Evolutionary conservation across 2,329 filamentous ascomycete species (phyloP), one percentile per base, ranked within the genome.

Genomic region (Neonectria ditissima): DNA sequence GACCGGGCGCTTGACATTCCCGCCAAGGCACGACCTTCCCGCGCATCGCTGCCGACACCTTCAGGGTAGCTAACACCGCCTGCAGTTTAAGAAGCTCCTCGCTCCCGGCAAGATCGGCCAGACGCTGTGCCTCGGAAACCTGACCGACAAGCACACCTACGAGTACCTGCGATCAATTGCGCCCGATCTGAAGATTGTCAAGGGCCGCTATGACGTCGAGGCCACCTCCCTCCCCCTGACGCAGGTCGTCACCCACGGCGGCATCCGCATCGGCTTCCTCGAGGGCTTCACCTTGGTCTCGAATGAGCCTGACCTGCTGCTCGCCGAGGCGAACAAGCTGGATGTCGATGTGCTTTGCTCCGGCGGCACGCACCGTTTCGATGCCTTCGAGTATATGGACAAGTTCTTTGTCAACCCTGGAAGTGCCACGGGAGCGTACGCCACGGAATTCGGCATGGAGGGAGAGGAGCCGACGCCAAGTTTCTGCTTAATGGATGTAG

Each of bases 401-500:
- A 91, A 91, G 82, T 91, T 91, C 80, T 91, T 91, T 70, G 87
- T 91, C 69, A 91, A 91, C 74, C 89, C 89, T 2, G 89, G 89
- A 4, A 90, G 86, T 73, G 89, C 88, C 24, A 91, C 89, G 5
- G 89, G 89, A 10, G 88, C 88, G 3, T 88, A 87, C 67, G 81
- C 85, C 22, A 85, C 85, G 1, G 84, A 86, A 20, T 89, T 86
- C 84, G 81, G 81, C 20, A 80, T 81, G 55, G 86, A 86, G 43
- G 83, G 81, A n/a, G 88, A 92, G 75, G 92, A 95, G 59, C 92
- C 91, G 24, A 90, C 90, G 60, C 95, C 95, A 26, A 97, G 94
- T 77, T 97, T 98, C 80, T 97, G 96, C 76, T 81, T 98, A 78
- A 97, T 98, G 95, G 95, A 98, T 86, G 94, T 97, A 79, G 83